Base-by-base conservation (phyloP, 225 moss, liverwort and hornwort genomes). In the Lunularia cruciata region DNA sequence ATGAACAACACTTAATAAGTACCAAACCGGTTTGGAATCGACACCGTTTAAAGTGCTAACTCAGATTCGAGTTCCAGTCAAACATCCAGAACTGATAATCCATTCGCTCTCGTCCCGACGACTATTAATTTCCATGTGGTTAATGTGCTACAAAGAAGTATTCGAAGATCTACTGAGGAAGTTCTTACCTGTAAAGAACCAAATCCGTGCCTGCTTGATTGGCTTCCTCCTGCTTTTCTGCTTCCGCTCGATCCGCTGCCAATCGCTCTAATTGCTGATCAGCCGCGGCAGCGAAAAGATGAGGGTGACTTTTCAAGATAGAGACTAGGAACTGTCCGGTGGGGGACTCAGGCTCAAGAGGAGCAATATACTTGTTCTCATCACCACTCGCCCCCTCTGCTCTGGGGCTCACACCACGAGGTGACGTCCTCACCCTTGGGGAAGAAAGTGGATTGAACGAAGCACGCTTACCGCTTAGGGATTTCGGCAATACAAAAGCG, bases 261-360 rank as follows among this genome's bases (percentile, higher is more conserved):
- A 84, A 47, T 59, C 72, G 71, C 71, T 77, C 84, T 23, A 84
- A 34, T 33, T 84, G 84, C 67, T 80, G 77, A 22, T 84, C 84
- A 0, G 74, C 84, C 12, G 84, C 84, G 0, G 80, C 76, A 28
- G 74, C 63, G 20, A 84, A 80, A 27, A 84, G 31, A 46, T 84
- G 84, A 3, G 84, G 84, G 32, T 84, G 80, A 9, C 70, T 80
- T n/a, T 74, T 73, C 43, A 84, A 48, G 7, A 84, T 38, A 2
- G 75, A 77, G 6, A 80, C 84, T 1, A 84, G 72, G 45, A 84
- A 80, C 58, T 84, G 84, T 6, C 84, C 84, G 2, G 72, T 80
- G 4, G 77, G 74, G 20, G 84, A 84, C 58, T 75, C 64, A 1
- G 84, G 84, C 12, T 69, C 75, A 5, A 84, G 27, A 34, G 84